phyloP scores from a whole-genome alignment of 23 red algal genomes.

The Gracilaria caudata region DNA sequence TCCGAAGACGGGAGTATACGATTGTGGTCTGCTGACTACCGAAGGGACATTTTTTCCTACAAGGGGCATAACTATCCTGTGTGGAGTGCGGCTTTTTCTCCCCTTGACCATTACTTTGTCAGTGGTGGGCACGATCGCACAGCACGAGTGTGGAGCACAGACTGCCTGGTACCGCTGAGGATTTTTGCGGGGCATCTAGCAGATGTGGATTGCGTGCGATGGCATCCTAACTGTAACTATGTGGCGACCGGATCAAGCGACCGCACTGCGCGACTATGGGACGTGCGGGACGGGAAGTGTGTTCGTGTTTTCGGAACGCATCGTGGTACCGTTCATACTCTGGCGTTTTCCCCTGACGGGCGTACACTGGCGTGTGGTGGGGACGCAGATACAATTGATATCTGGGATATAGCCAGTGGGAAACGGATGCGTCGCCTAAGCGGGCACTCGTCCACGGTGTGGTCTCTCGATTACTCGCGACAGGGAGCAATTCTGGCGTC shows the following conservation, averaged over 20 bases:
- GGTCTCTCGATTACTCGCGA: constrained; percentile 70
- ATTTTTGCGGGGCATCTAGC: constrained; percentile 92
- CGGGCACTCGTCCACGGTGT: constrained; percentile 76
- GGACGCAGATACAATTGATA: constrained; percentile 62
- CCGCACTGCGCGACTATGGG: constrained; percentile 89
- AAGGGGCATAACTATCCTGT: constrained; percentile 88
- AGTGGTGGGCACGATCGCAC: constrained; percentile 82
- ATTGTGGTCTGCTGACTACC: constrained; percentile 75
- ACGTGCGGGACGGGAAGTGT: constrained; percentile 79
- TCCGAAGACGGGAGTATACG: constrained; percentile 88
- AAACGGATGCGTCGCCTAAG: constrained; percentile 34
- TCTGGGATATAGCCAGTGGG: constrained; percentile 87
- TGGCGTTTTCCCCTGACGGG: constrained; percentile 87
- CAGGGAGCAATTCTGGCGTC: constrained; percentile 63
- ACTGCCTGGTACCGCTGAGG: constrained; percentile 81
- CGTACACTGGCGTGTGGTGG: constrained; percentile 70
- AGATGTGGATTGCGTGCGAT: constrained; percentile 88
- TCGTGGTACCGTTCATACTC: constrained; percentile 59
- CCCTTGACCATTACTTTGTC: constrained; percentile 90
- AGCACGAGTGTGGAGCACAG: constrained; percentile 85
- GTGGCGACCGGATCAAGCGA: constrained; percentile 88
- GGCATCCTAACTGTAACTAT: constrained; percentile 99
- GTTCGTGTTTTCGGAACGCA: constrained; percentile 82
- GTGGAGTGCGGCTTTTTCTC: constrained; percentile 81
- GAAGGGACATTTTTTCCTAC: constrained; percentile 85